Base-by-base conservation (phyloP, 257 asterid genomes). In the Eustoma russellianum region DNA sequence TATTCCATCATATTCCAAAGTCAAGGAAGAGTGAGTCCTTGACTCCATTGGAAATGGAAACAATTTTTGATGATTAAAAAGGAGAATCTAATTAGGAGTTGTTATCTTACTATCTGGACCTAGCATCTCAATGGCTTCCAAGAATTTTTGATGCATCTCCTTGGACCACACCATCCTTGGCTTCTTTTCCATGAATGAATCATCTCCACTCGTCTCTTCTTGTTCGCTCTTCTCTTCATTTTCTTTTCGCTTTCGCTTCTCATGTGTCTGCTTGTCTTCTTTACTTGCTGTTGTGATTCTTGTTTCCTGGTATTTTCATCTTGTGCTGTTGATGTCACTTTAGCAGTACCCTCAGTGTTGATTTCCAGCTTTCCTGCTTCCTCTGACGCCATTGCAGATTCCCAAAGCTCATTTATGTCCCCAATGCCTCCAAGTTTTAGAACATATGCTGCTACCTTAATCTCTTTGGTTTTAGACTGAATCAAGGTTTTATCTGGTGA, bases 81-180 rank as follows among this genome's bases (percentile, higher is more conserved):
- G 7, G n/a, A 38, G 12, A 38, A 11, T 38, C 12, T 46, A 48
- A 38, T 33, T 24, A 24, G 30, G 28, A 24, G 30, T 34, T 24
- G 33, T 11, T 13, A 41, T 46, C 85, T 69, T 70, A 83, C 95
- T 79, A 7, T 76, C 80, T 57, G 61, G 48, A 38, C 81, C 82
- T 50, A 83, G 19, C 5, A 59, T 48, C 12, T 70, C 73, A 55
- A 83, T 64, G 55, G 95, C 95, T 60, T 73, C 75, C 74, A 77
- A n/a, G 64, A 86, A 86, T 13, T 63, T 81, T 57, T 60, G 61
- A 56, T 83, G 88, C 91, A 77, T 77, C 33, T 86, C 82, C 7
- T 43, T 49, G 5, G 88, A 80, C 95, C 95, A 86, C 13, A 71
- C 66, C 13, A 81, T 77, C 52, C 91, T 77, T 33, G 59, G 70